Evolutionary conservation across 495 filamentous ascomycete genomes (phyloP).

Genomic region (Terfezia boudieri): DNA sequence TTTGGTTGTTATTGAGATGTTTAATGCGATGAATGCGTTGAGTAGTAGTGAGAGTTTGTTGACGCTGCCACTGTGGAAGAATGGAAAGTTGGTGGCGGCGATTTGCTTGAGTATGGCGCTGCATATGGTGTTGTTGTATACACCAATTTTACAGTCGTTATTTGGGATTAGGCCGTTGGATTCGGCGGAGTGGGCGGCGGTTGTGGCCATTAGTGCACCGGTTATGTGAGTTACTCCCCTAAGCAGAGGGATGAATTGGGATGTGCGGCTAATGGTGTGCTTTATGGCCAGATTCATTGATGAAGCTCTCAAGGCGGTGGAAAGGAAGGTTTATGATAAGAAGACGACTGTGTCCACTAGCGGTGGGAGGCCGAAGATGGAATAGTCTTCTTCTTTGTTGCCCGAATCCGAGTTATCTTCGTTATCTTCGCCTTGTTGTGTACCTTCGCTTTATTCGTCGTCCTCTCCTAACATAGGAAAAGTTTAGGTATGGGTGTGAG

Average conservation of each 20-base stretch:
- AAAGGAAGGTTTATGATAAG: conserved; percentile 34
- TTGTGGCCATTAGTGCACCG: conserved; percentile 67
- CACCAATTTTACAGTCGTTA: conserved; percentile 64
- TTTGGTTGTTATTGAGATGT: conserved; percentile 97
- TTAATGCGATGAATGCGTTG: conserved; percentile 98
- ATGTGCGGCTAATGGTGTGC: too few relatives aligned
- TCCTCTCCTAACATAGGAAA: too few relatives aligned
- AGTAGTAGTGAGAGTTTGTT: conserved; percentile 87
- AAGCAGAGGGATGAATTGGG: conserved; percentile 21
- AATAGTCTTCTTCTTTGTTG: neutral
- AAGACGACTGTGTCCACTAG: neutral
- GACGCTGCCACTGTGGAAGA: conserved; percentile 83
- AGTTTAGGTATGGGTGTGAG: too few relatives aligned
- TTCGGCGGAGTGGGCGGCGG: conserved; percentile 81
- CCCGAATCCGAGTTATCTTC: too few relatives aligned
- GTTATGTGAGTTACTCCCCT: conserved; percentile 52
- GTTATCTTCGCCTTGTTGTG: too few relatives aligned
- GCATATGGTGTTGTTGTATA: conserved; percentile 87
- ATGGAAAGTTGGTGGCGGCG: conserved; percentile 92
- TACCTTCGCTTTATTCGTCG: too few relatives aligned
- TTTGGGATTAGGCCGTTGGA: conserved; percentile 85
- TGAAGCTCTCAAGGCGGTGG: conserved; percentile 62
- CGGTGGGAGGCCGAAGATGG: neutral
- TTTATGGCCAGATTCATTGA: conserved; percentile 50
- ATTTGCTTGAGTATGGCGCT: conserved; percentile 86